These are phyloP conservation scores for Filobasidium floriforme DNA, from an alignment of 768 basidiomycete genomes.

Conservation along the genomic window DNA sequence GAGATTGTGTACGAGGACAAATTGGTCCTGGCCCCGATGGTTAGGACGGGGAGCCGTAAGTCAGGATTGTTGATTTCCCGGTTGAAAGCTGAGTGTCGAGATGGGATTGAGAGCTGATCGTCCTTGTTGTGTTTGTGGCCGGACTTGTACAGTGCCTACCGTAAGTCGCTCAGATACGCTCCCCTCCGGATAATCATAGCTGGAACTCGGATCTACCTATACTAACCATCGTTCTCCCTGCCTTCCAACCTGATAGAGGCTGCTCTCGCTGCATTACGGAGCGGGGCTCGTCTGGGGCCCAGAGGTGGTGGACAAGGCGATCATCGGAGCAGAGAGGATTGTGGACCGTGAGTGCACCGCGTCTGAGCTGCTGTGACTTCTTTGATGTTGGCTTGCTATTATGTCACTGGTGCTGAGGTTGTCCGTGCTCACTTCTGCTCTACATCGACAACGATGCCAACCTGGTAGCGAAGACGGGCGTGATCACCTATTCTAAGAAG, in stretches of 20 bases:
- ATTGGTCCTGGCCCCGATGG: slow-evolving; percentile 96
- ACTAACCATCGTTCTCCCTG: neutral
- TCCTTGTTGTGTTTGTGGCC: neutral
- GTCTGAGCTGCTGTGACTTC: neutral
- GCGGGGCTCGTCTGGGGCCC: slow-evolving; percentile 94
- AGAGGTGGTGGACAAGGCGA: slow-evolving; percentile 92
- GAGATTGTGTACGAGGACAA: slow-evolving; percentile 69
- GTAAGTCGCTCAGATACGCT: slow-evolving; percentile 17
- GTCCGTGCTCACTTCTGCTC: no score
- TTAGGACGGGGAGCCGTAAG: slow-evolving; percentile 68
- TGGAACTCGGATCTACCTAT: neutral
- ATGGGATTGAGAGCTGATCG: neutral
- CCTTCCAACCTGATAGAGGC: slow-evolving; percentile 44
- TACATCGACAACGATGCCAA: no score
- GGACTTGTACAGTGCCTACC: slow-evolving; percentile 61
- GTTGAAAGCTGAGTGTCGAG: neutral
- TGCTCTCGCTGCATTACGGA: slow-evolving; percentile 83
- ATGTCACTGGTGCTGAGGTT: neutral
- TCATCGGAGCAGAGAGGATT: slow-evolving; percentile 69
- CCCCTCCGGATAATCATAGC: neutral
- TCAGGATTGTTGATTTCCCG: slow-evolving; percentile 11
- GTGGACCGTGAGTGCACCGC: slow-evolving; percentile 70
- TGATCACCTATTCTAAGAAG: slow-evolving; percentile 74
- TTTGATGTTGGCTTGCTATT: neutral
- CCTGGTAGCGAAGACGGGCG: slow-evolving; percentile 69